Conservation (phyloP, 352 stramenopile species). For the Pythium utonaiense region DNA sequence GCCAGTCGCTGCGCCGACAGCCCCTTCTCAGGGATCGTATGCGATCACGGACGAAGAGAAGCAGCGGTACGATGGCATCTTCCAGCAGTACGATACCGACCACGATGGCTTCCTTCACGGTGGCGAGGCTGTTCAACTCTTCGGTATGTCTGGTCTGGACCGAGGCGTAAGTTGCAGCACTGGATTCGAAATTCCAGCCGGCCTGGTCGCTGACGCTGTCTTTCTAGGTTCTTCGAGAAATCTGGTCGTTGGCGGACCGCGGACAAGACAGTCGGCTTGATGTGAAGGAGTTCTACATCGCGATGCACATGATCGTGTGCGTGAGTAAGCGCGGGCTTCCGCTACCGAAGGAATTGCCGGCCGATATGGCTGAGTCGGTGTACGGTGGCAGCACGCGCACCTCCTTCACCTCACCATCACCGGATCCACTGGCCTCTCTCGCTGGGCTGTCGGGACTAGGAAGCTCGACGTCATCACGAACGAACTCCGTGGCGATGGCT, state of each 20-base stretch:
- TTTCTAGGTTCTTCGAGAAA: constrained; percentile 67
- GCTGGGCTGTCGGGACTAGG: neutral
- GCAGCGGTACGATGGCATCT: constrained; percentile 89
- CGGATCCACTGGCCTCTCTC: neutral
- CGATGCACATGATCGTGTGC: constrained; percentile 97
- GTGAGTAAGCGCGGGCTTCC: constrained; percentile 87
- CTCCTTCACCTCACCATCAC: constrained; percentile 14
- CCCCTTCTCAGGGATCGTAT: constrained; percentile 40
- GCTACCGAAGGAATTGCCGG: constrained; percentile 65
- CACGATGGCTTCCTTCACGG: constrained; percentile 90
- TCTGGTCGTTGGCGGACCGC: constrained; percentile 92
- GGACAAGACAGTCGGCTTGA: constrained; percentile 91
- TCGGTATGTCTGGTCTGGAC: constrained; percentile 92
- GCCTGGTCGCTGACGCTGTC: neutral
- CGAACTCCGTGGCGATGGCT: constrained; percentile 16
- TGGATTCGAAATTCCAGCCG: too few relatives aligned
- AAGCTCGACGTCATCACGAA: neutral
- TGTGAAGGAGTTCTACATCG: constrained; percentile 92
- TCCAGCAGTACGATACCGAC: constrained; percentile 90
- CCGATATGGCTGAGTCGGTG: constrained; percentile 58
- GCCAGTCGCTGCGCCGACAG: neutral
- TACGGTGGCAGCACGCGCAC: constrained; percentile 36
- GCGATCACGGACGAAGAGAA: constrained; percentile 88
- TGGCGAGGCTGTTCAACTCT: constrained; percentile 87
- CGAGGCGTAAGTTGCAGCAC: constrained; percentile 74